A percentile compares a stretch with the other conserved stretches of the same genome.
Conservation (phyloP, 768 basidiomycete genomes). For the Lactarius sanguifluus region DNA sequence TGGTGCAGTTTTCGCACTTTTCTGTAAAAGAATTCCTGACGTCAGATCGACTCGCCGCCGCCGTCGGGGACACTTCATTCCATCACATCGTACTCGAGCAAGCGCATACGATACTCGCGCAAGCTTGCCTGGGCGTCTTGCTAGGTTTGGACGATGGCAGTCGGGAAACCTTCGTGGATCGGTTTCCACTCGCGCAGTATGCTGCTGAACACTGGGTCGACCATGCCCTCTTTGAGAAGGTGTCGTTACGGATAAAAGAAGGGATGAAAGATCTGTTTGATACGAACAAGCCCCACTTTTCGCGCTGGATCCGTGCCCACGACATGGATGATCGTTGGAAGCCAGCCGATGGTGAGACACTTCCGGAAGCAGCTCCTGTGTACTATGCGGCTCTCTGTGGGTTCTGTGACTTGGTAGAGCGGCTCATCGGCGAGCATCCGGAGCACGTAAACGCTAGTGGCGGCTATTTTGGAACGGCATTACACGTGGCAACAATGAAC, state of each 20-base stretch:
- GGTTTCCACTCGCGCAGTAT: neutral
- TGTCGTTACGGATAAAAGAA: neutral
- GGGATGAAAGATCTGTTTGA: neutral
- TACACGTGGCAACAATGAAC: neutral
- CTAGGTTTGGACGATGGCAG: neutral
- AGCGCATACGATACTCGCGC: slow-evolving; percentile 1
- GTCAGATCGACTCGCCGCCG: neutral
- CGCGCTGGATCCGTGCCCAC: neutral
- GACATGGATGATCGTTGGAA: neutral
- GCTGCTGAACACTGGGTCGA: neutral
- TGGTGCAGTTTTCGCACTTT: slow-evolving; percentile 9
- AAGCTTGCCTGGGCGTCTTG: neutral
- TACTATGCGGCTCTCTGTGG: neutral
- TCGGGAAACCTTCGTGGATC: neutral
- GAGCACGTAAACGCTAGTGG: neutral
- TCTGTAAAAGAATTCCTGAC: neutral
- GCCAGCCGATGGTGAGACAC: neutral
- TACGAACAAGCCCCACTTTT: neutral
- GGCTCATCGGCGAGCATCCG: neutral
- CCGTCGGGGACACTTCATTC: neutral
- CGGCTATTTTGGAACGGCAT: neutral
- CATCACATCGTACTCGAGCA: neutral
- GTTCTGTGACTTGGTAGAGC: neutral
- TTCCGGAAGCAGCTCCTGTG: neutral
- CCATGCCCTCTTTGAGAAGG: neutral